These are phyloP conservation scores for Talaromyces thailandensis DNA, from an alignment of 495 filamentous ascomycete genomes.

Conservation along the genomic window DNA sequence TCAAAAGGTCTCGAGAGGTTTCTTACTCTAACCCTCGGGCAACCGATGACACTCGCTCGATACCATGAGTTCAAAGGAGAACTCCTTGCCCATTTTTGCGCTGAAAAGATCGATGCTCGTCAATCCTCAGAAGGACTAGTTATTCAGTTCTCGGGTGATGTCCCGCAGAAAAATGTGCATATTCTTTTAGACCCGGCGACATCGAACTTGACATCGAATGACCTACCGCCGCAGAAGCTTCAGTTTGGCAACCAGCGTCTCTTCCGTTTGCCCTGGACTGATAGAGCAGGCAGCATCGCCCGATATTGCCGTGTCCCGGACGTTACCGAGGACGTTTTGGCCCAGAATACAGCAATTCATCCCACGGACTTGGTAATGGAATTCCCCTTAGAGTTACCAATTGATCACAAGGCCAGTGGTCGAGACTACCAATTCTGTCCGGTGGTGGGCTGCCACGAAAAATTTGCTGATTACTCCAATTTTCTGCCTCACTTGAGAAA, in stretches of 20 bases:
- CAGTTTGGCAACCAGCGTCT: constrained; percentile 1
- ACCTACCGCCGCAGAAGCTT: background rate
- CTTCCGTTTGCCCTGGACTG: background rate
- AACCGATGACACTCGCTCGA: constrained; percentile 1
- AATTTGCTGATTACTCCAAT: background rate
- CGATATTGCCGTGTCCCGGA: constrained; percentile 2
- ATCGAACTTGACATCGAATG: background rate
- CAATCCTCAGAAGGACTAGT: background rate
- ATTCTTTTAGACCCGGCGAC: background rate
- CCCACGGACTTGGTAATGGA: background rate
- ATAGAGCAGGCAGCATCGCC: background rate
- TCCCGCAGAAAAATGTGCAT: background rate
- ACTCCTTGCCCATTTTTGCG: background rate
- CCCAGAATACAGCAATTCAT: background rate
- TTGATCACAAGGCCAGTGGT: background rate
- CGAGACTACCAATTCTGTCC: constrained; percentile 1
- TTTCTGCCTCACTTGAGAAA: background rate
- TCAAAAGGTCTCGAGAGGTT: background rate
- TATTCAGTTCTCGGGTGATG: constrained; percentile 1
- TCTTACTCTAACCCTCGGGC: background rate
- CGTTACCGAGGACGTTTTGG: background rate
- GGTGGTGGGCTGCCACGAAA: background rate
- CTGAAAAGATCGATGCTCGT: background rate
- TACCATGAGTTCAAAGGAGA: constrained; percentile 1
- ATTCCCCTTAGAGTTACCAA: background rate